These are phyloP conservation scores for Paecilomyces formosus DNA, from an alignment of 2,329 filamentous ascomycete species.

Conservation along the genomic window DNA sequence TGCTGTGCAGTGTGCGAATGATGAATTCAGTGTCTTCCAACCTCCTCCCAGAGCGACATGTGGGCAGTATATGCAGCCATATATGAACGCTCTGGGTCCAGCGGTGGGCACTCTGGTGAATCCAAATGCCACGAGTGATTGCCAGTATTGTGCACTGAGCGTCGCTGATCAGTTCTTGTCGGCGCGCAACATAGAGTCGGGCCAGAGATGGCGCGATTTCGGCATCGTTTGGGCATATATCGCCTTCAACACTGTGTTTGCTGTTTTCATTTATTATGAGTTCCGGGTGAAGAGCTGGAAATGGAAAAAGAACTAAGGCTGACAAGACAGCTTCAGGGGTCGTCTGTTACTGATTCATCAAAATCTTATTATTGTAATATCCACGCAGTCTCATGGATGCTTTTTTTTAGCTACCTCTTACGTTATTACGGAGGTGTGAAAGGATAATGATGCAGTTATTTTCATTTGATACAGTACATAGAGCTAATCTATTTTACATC, in stretches of 20 bases:
- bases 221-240: conserved; percentile 56
- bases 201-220: conserved; percentile 61
- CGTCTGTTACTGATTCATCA: background rate
- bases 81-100: conserved; percentile 29
- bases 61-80: conserved; percentile 48
- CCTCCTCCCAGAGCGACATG: conserved; percentile 56
- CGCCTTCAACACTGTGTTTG: conserved; percentile 50
- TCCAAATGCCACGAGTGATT: conserved; percentile 40
- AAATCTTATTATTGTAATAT: background rate
- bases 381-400: background rate
- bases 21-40: conserved; percentile 62
- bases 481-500: background rate
- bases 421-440: background rate
- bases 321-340: background rate
- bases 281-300: background rate
- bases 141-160: conserved; percentile 41
- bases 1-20: conserved; percentile 56
- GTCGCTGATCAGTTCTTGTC: conserved; percentile 36
- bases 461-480: background rate
- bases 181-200: conserved; percentile 45
- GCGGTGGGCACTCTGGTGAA: conserved; percentile 52
- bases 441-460: background rate
- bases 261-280: conserved; percentile 26
- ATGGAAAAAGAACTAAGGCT: background rate
- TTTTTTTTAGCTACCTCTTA: background rate